Evolutionary conservation across 2,329 filamentous ascomycete species (phyloP).

Genomic region (Paecilomyces variotii): DNA sequence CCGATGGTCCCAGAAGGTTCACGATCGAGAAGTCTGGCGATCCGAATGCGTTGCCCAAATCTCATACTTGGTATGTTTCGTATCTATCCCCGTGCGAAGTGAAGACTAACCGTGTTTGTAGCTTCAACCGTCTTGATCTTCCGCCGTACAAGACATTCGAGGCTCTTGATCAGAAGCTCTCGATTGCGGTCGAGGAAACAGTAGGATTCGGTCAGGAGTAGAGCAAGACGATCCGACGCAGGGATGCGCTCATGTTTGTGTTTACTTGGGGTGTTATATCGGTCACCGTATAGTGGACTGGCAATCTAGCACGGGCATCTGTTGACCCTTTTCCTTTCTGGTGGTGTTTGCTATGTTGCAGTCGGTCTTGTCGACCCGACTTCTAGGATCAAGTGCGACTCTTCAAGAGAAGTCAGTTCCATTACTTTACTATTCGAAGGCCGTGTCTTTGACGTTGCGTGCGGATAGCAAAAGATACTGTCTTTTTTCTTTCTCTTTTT

Average conservation of each 20-base stretch:
- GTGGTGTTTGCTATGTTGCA: neutral
- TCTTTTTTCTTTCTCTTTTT: neutral
- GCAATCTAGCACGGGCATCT: neutral
- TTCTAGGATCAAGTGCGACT: neutral
- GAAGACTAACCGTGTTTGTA: slow-evolving; percentile 31
- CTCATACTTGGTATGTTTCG: slow-evolving; percentile 81
- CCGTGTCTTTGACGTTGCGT: neutral
- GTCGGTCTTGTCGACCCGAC: neutral
- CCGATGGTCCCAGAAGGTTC: slow-evolving; percentile 87
- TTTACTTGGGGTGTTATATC: neutral
- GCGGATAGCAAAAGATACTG: neutral
- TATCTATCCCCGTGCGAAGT: neutral
- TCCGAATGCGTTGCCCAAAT: slow-evolving; percentile 82
- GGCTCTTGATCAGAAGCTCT: slow-evolving; percentile 77
- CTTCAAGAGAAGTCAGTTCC: neutral
- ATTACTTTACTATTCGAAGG: neutral
- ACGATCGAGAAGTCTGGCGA: slow-evolving; percentile 98
- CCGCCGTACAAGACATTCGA: slow-evolving; percentile 89
- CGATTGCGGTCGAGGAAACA: slow-evolving; percentile 96
- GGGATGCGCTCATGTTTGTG: neutral
- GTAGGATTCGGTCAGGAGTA: slow-evolving; percentile 99
- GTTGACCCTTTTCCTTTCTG: neutral
- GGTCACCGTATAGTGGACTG: neutral
- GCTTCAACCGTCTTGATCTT: slow-evolving; percentile 94
- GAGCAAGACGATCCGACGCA: slow-evolving; percentile 6